Base-by-base conservation (phyloP, 2,329 filamentous ascomycete species). In the Capronia epimyces region DNA sequence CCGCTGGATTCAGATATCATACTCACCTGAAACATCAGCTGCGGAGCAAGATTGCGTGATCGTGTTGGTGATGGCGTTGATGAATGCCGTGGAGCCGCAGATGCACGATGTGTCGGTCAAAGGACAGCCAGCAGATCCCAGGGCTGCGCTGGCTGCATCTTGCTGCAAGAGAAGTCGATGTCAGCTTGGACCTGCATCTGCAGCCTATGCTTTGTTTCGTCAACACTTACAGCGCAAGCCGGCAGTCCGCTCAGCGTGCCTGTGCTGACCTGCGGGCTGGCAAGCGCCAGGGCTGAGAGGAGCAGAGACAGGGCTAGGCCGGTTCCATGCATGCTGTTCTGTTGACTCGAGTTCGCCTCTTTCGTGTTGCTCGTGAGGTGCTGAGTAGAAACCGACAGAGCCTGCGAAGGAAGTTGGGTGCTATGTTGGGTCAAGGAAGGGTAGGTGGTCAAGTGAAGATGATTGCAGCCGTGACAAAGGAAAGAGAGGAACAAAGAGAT, bases 151-250 rank as follows among this genome's bases (percentile, higher is more conserved):
- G 6, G 52, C 46, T 6, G 49, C 45, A 41, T 55, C 55, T 49
- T 48, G 45, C 55, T 57, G 43, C 50, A 32, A n/a, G 2, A 27
- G 31, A 21, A 22, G 34, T 18, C 34, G 12, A 12, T 12, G 24
- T 15, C 15, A 15, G 25, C 25, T 31, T 32, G 13, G 5, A 15
- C 18, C 15, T 40, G 13, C 22, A 9, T 36, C 13, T n/a, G 12
- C 7, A 12, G 10, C 5, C 24, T 10, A 10, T 27, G 24, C 24
- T 27, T 32, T 32, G 7, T 7, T 3, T 32, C 29, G 31, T 16
- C 2, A 39, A n/a, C 8, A 56, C 55, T 55, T 47, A 57, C 55
- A 27, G 52, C 55, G 43, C 55, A 57, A n/a, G 49, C 44, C 15
- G 55, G 55, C 10, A 57, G 40, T 15, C 45, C 49, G n/a, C 40